Base-by-base conservation (phyloP, 805 yeast species). In the Schwanniomyces occidentalis region DNA sequence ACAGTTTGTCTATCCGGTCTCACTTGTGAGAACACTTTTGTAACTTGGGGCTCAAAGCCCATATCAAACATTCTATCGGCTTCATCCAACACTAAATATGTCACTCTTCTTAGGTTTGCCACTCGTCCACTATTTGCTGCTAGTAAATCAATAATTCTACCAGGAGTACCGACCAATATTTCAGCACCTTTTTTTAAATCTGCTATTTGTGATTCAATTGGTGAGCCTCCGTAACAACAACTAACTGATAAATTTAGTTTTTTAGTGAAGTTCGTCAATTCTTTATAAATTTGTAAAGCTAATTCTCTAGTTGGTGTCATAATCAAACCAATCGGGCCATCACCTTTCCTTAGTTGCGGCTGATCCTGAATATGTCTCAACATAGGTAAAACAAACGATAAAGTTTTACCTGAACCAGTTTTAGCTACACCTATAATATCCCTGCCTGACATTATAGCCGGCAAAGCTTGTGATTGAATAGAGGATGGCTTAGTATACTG, bases 1-100 rank as follows among this genome's bases (percentile, higher is more conserved):
- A 90, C 91, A 12, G 93, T 85, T 52, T 91, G 98, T 31, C 84
- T 69, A 53, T 90, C 96, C 0, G 93, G 93, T 31, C 97, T 69
- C 2, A 87, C 71, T 23, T 84, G 83, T 10, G 75, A 69, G 53
- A 89, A 69, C 15, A 93, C 82, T 49, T 87, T 86, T 46, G 76
- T 79, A 4, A 93, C 88, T 54, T 93, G 99, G 0, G 99, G 98
- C 49, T 88, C 98, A 61, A 93, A 93, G 1, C 99, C 99, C 75
- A 93, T 68, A 57, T 93, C 99, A 63, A 91, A 91, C 85, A 93
- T 81, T 44, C 99, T 65, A 59, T 93, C 99, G 1, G 98, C 97
- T 54, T 93, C 99, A 56, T 93, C 99, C 40, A 93, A 64, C 0
- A 90, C 95, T n/a, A 88, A 71, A 56, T 82, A 88, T 0, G 96